Percentiles rank a stretch among this genome's conserved stretches.
phyloP scores from a whole-genome alignment of 345 rosid genomes.

The Camelina laxa region DNA sequence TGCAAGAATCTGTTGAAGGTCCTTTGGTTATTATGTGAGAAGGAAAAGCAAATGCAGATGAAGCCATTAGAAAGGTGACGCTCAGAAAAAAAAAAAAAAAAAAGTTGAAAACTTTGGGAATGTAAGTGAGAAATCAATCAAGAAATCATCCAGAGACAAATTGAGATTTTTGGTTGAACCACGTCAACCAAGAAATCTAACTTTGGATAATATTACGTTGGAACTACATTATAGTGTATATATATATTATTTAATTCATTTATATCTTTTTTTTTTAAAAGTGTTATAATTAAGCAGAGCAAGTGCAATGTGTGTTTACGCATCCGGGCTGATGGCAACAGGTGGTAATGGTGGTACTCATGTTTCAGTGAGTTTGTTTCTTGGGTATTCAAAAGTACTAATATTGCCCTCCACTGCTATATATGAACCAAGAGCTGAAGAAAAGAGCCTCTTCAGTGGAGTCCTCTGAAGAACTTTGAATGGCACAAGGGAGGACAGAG shows the following conservation, averaged over 20 bases:
- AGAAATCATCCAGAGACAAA: neutral
- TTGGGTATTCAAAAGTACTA: neutral
- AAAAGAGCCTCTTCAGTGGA: neutral
- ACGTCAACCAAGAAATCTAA: slow-evolving; percentile 37
- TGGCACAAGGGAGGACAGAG: neutral
- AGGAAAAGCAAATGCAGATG: slow-evolving; percentile 68
- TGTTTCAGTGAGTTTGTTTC: neutral
- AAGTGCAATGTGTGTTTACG: slow-evolving; percentile 65
- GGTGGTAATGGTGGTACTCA: no score
- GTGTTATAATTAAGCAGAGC: slow-evolving; percentile 59
- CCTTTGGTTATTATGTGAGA: slow-evolving; percentile 44
- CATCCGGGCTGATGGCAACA: no score
- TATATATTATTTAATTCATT: no score
- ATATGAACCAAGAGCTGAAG: neutral
- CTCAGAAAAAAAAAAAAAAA: neutral
- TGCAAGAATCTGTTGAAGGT: slow-evolving; percentile 49
- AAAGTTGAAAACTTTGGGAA: neutral
- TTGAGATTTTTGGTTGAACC: slow-evolving; percentile 33
- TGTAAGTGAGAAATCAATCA: neutral
- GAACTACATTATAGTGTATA: neutral
- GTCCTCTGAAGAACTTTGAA: neutral
- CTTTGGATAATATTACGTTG: slow-evolving; percentile 16
- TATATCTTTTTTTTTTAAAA: no score
- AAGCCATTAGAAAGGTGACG: slow-evolving; percentile 15
- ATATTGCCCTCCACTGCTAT: neutral